Evolutionary conservation across 2,329 filamentous ascomycete genomes (phyloP), one percentile per base, ranked within the genome.

Genomic region (Cordyceps farinosa): DNA sequence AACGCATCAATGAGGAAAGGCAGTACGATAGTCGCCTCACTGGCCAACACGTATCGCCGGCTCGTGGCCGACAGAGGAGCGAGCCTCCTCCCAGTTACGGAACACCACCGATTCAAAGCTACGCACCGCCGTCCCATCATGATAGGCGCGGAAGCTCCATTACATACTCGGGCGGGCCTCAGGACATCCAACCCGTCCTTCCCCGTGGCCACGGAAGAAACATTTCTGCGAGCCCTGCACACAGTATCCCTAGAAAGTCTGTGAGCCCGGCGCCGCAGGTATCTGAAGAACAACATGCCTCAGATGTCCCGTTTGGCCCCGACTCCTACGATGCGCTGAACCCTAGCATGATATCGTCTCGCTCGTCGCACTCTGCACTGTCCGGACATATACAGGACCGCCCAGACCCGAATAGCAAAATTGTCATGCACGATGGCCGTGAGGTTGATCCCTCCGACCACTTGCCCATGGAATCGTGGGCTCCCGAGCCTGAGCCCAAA

Each of bases 361-460:
- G 71, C 30, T 64, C 71, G 30, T 71, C 70, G 6, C 69, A 72
- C n/a, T 65, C 69, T 1, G 78, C 66, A n/a, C 11, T 57, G 17
- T 66, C 68, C 27, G 69, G 69, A 1, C 22, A 22, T 22, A 22
- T 22, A 22, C 61, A 61, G 42, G 70, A 81, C 54, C 80, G 78
- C 57, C 78, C 81, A 66, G 84, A 87, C 60, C 76, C 80, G 0
- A 82, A 84, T 58, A 87, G 85, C 9, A 91, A 91, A 70, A 91
- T 93, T 65, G 87, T 92, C 60, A 89, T 86, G 1, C 83, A 90
- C 66, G 89, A 92, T 71, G 90, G 90, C 7, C 83, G 88, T 62
- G 88, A 92, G 69, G 84, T 94, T 62, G 90, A 94, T 70, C 90
- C 90, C 1, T 91, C 89, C 0, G 90, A 94, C 73, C 90, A 93